phyloP scores from a whole-genome alignment of 768 basidiomycete species.

The Paxillus ammoniavirescens region DNA sequence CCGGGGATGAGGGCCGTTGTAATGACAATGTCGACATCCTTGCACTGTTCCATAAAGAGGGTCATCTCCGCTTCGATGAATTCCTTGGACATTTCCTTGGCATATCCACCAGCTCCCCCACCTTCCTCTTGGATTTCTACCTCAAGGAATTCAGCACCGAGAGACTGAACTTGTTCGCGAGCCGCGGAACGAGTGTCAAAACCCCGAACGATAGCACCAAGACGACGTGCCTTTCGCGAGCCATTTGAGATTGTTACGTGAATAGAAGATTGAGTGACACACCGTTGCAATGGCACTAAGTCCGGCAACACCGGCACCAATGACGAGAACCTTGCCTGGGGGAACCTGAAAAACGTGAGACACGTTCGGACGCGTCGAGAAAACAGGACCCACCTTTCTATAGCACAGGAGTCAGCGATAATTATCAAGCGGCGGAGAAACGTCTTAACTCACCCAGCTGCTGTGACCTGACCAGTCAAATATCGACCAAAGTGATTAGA shows the following conservation, averaged over 20 bases:
- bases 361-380: slow-evolving; percentile 1
- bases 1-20: slow-evolving; percentile 89
- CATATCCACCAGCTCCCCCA: slow-evolving; percentile 80
- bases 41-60: slow-evolving; percentile 83
- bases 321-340: slow-evolving; percentile 83
- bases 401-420: slow-evolving; percentile 6
- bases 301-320: slow-evolving; percentile 88
- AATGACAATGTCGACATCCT: slow-evolving; percentile 86
- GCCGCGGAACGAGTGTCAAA: slow-evolving; percentile 86
- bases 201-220: slow-evolving; percentile 86
- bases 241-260: not conserved
- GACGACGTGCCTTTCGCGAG: slow-evolving; percentile 60
- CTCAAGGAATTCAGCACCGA: slow-evolving; percentile 89
- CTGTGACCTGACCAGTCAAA: slow-evolving; percentile 88
- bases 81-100: slow-evolving; percentile 88
- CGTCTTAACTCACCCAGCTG: slow-evolving; percentile 67
- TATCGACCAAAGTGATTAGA: slow-evolving; percentile 88
- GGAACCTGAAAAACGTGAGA: slow-evolving; percentile 56
- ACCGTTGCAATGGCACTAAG: slow-evolving; percentile 86
- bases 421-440: slow-evolving; percentile 2
- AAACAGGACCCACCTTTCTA: slow-evolving; percentile 40
- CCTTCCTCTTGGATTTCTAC: slow-evolving; percentile 80
- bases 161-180: slow-evolving; percentile 85
- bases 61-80: slow-evolving; percentile 89
- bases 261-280: slow-evolving; percentile 15